A percentile compares a stretch with the other conserved stretches of the same genome.
Conservation (phyloP, 1,284 basidiomycete genomes). For the Rhodotorula sp. region DNA sequence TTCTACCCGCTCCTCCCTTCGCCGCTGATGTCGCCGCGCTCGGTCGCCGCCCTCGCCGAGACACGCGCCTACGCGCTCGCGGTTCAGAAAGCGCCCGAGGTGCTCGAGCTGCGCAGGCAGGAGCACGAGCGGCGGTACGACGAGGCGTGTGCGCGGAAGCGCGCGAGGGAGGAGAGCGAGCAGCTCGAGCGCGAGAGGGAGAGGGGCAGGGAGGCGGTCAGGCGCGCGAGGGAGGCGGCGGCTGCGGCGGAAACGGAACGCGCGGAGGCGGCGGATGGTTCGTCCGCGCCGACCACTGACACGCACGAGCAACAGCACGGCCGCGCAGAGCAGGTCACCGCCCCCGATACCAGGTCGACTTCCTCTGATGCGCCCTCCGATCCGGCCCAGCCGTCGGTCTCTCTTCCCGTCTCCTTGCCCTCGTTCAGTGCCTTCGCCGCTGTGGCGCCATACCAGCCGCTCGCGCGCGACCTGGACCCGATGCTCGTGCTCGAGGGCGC, state of each 20-base stretch:
- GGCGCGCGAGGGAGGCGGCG: neutral
- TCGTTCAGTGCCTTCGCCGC: conserved; percentile 1
- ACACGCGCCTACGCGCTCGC: neutral
- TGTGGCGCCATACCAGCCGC: conserved; percentile 18
- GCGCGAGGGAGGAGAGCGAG: neutral
- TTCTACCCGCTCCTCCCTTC: conserved; percentile 14
- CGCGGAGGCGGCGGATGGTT: no score
- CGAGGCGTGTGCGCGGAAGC: neutral
- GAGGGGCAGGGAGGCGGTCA: neutral
- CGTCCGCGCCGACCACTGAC: no score
- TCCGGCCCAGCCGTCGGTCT: no score
- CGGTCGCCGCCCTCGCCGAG: neutral
- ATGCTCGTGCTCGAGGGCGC: neutral
- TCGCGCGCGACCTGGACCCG: conserved; percentile 3
- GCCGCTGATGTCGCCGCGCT: conserved; percentile 3
- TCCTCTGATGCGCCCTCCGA: neutral
- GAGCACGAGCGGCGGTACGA: conserved; percentile 10
- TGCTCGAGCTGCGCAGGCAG: neutral
- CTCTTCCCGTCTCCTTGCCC: no score
- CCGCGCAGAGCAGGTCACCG: neutral
- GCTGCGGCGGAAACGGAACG: no score
- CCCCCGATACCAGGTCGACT: no score
- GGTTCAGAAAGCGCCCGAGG: neutral
- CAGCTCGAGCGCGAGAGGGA: neutral
- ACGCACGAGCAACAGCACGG: neutral